Evolutionary conservation across 768 basidiomycete species (phyloP), one percentile per base, ranked within the genome.

Genomic region (Russula emetica): DNA sequence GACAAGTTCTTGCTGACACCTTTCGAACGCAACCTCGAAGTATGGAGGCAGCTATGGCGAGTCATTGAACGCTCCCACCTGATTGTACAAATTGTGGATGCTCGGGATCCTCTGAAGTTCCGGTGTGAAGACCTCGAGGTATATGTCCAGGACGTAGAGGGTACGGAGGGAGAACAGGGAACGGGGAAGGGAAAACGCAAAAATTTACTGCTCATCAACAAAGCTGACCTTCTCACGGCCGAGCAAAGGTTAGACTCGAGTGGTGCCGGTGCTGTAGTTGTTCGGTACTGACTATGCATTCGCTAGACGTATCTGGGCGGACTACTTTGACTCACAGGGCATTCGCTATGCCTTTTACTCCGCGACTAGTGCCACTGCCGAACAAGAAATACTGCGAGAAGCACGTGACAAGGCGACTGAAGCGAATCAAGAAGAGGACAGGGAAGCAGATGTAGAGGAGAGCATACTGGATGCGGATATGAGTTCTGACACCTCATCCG

Each of bases 11-110:
- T 98, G n/a, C 79, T 98, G 1, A 96, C 95, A 0, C 96, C 94
- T 5, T 99, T 97, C 71, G 97, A 99, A 72, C 88, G 94, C 55
- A 99, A 98, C 72, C 76, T 99, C 36, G 95, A 98, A 79, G 97
- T 99, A 14, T 98, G 97, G 96, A 80, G 97, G 49, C 97, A 99
- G 71, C 82, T 99, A 9, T 99, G 97, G 97, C 82, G 97, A 57
- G 97, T 98, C 1, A 76, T 97, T 10, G 97, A 99, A 76, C 84
- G 94, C 24, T 97, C 96, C 1, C 92, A 97, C 69, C 83, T 99
- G 26, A 77, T 98, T 36, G 90, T 98, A 2, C 94, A 98, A 75
- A 96, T 99, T 56, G 91, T 97, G 57, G 97, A 99, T 71, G 94
- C 94, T 7, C 86, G 97, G 44, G 98, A 97, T 77, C 96, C 97